These are phyloP conservation scores for Blastobotrys petasosporus DNA, from an alignment of 1,139 yeast species.

Conservation along the genomic window DNA sequence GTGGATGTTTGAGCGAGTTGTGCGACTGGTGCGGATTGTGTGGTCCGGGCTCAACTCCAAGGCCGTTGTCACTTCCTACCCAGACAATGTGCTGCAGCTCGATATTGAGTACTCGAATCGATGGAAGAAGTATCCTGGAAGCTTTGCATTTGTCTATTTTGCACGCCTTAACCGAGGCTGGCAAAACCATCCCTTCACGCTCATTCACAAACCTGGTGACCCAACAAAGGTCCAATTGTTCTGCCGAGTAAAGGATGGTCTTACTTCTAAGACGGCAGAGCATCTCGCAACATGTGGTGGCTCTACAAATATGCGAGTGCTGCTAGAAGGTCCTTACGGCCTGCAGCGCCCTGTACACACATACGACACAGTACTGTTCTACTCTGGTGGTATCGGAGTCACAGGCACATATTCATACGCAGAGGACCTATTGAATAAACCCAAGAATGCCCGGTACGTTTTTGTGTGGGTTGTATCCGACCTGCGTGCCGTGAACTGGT, in stretches of 20 bases:
- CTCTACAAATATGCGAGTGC: conserved; percentile 28
- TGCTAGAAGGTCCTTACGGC: conserved; percentile 58
- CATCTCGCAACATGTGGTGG: conserved; percentile 3
- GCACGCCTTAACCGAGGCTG: conserved; percentile 37
- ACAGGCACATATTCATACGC: conserved; percentile 41
- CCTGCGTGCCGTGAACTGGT: conserved; percentile 43
- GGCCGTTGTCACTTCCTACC: conserved; percentile 34
- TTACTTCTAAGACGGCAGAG: conserved; percentile 12
- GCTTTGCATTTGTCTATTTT: conserved; percentile 54
- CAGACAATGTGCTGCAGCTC: conserved; percentile 27
- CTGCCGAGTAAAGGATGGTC: conserved; percentile 17
- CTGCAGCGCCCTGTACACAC: conserved; percentile 42
- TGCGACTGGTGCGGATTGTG: conserved; percentile 34
- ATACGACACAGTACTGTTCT: conserved; percentile 45
- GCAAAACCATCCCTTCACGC: conserved; percentile 69
- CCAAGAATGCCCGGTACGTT: conserved; percentile 29
- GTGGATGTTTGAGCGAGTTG: conserved; percentile 40
- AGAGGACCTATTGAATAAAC: conserved; percentile 13
- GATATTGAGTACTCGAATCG: conserved; percentile 24
- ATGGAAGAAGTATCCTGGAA: conserved; percentile 49
- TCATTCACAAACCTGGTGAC: conserved; percentile 29
- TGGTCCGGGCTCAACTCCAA: conserved; percentile 7
- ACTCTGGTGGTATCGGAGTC: conserved; percentile 66
- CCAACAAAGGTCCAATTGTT: conserved; percentile 14
- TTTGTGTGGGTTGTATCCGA: conserved; percentile 47